These are phyloP conservation scores for Penicillium odoratum DNA, from an alignment of 495 filamentous ascomycete genomes.

Conservation along the genomic window DNA sequence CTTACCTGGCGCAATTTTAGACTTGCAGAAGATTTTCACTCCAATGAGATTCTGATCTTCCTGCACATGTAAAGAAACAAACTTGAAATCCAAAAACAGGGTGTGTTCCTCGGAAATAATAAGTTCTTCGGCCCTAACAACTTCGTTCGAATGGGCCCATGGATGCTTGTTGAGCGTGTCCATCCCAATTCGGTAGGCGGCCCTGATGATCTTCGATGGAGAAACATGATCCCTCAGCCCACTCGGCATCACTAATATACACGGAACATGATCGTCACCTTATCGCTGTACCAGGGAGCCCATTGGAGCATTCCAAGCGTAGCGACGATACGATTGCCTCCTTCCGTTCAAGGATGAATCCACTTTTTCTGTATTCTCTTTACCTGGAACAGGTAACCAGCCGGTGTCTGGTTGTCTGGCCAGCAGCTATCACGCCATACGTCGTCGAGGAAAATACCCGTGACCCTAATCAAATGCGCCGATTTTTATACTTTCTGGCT, in stretches of 20 bases:
- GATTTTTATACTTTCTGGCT: not conserved
- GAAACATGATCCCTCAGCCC: constrained; percentile 19
- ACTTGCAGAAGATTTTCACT: not conserved
- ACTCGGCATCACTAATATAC: constrained; percentile 15
- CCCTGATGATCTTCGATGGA: not conserved
- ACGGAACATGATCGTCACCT: constrained; percentile 24
- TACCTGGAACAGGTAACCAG: not conserved
- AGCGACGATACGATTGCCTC: constrained; percentile 20
- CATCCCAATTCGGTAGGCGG: constrained; percentile 8
- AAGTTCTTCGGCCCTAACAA: not conserved
- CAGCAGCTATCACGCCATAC: constrained; percentile 7
- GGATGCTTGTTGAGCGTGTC: not conserved
- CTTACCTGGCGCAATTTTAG: not conserved
- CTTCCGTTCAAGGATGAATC: constrained; percentile 1
- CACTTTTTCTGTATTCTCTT: constrained; percentile 7
- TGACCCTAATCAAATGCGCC: constrained; percentile 12
- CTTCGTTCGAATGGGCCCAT: not conserved
- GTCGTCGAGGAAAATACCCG: constrained; percentile 7
- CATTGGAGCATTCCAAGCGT: constrained; percentile 13
- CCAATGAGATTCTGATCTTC: not conserved
- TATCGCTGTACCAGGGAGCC: constrained; percentile 8
- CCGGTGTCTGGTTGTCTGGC: constrained; percentile 5
- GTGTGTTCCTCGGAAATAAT: not conserved
- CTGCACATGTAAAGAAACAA: not conserved
- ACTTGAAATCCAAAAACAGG: not conserved